Evolutionary conservation across 2,329 filamentous ascomycete species (phyloP).

Genomic region (Leptographium wingfieldii): DNA sequence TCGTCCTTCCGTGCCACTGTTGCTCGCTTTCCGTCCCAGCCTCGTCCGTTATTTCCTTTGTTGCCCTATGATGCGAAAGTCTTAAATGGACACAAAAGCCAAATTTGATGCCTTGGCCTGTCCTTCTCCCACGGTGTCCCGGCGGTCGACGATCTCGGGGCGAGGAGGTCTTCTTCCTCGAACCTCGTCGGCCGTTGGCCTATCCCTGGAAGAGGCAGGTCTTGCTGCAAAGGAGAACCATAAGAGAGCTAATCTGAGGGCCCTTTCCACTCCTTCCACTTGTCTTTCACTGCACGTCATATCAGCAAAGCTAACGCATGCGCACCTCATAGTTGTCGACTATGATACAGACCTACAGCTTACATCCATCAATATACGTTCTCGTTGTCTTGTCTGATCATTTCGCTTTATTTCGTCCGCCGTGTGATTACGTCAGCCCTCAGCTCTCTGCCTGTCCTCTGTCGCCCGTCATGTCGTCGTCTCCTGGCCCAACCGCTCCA

Average conservation of each 20-base stretch:
- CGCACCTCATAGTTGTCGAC: not conserved
- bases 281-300: not conserved
- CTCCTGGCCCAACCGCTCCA: slow-evolving; percentile 50
- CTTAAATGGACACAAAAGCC: slow-evolving; percentile 10
- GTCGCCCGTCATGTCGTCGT: slow-evolving; percentile 16
- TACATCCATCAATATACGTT: no score
- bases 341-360: no score
- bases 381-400: not conserved
- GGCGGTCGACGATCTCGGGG: slow-evolving; percentile 1
- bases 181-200: not conserved
- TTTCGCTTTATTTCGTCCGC: not conserved
- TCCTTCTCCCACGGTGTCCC: not conserved
- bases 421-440: not conserved
- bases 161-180: not conserved
- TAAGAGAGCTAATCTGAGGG: slow-evolving; percentile 13
- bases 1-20: not conserved
- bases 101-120: slow-evolving; percentile 9
- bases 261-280: not conserved
- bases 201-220: not conserved
- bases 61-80: slow-evolving; percentile 9
- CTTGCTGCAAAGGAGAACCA: slow-evolving; percentile 7
- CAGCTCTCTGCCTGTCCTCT: not conserved
- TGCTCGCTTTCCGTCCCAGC: not conserved
- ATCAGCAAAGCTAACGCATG: not conserved
- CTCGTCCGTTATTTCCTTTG: not conserved